Conservation (phyloP, 2,329 filamentous ascomycete species). For the Nectriaceae sp. region DNA sequence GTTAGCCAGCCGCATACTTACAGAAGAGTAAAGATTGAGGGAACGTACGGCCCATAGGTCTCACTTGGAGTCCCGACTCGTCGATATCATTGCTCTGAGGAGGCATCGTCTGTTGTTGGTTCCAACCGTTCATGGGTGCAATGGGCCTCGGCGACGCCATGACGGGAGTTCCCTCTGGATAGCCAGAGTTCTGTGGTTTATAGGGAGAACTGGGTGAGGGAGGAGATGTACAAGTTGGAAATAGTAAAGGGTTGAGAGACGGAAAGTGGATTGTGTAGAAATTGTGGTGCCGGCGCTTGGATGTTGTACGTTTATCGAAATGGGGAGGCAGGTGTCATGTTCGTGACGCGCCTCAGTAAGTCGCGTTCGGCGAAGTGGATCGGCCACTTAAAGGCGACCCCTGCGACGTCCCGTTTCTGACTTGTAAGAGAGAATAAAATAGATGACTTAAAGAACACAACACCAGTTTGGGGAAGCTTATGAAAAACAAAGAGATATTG, state of each 20-base stretch:
- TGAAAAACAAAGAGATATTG: not conserved
- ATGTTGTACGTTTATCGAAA: conserved; percentile 31
- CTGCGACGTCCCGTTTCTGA: not conserved
- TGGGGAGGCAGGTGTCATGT: conserved; percentile 40
- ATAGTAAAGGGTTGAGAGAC: conserved; percentile 4
- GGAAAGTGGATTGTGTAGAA: conserved; percentile 6
- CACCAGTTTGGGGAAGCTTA: not conserved
- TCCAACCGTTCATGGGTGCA: conserved; percentile 35
- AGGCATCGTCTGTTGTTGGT: conserved; percentile 32
- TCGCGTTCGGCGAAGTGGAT: conserved; percentile 36
- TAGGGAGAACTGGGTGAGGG: conserved; percentile 2
- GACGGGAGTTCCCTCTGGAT: conserved; percentile 27
- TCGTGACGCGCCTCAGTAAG: conserved; percentile 39
- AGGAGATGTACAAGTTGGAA: conserved; percentile 1
- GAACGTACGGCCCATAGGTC: conserved; percentile 67
- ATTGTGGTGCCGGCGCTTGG: conserved; percentile 3
- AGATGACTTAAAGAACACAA: not conserved
- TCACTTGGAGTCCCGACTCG: conserved; percentile 57
- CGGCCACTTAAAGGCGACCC: conserved; percentile 24
- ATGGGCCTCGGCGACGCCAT: conserved; percentile 44
- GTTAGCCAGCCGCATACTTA: conserved; percentile 19
- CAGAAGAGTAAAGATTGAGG: conserved; percentile 9
- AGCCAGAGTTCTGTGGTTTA: conserved; percentile 15
- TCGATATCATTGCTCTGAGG: conserved; percentile 34
- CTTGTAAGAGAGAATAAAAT: not conserved